phyloP scores from a whole-genome alignment of 2,329 filamentous ascomycete genomes.

The Sphaerulina vaccinii region DNA sequence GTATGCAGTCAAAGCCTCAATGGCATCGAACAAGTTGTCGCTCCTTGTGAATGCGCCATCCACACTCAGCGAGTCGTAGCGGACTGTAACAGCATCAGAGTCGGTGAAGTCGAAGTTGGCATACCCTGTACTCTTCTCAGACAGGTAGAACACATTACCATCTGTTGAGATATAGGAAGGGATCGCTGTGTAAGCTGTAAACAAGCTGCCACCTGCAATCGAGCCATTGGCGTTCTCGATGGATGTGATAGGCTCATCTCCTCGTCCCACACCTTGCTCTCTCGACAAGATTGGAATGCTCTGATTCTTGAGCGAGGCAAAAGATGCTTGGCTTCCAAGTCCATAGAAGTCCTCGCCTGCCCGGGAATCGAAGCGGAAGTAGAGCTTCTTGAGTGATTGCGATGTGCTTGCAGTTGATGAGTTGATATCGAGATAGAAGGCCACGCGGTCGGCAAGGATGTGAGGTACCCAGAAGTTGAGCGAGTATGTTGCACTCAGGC shows the following conservation, averaged over 20 bases:
- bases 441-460: conserved; percentile 21
- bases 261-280: conserved; percentile 35
- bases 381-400: conserved; percentile 29
- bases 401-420: conserved; percentile 1
- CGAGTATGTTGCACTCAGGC: conserved; percentile 22
- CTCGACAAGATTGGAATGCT: conserved; percentile 33
- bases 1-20: conserved; percentile 38
- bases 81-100: conserved; percentile 24
- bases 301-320: conserved; percentile 33
- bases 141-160: conserved; percentile 36
- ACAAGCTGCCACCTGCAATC: conserved; percentile 35
- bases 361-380: conserved; percentile 27
- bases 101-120: conserved; percentile 37
- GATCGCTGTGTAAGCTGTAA: conserved; percentile 39
- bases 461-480: conserved; percentile 29
- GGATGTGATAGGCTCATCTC: conserved; percentile 31
- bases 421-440: conserved; percentile 26
- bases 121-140: conserved; percentile 36
- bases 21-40: conserved; percentile 33
- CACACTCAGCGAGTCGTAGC: conserved; percentile 29
- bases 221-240: conserved; percentile 28
- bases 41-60: conserved; percentile 28
- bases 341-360: conserved; percentile 33
- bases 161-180: conserved; percentile 37
- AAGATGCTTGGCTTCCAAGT: conserved; percentile 30